phyloP scores from a whole-genome alignment of 495 filamentous ascomycete genomes.

The Penicillium odoratum region DNA sequence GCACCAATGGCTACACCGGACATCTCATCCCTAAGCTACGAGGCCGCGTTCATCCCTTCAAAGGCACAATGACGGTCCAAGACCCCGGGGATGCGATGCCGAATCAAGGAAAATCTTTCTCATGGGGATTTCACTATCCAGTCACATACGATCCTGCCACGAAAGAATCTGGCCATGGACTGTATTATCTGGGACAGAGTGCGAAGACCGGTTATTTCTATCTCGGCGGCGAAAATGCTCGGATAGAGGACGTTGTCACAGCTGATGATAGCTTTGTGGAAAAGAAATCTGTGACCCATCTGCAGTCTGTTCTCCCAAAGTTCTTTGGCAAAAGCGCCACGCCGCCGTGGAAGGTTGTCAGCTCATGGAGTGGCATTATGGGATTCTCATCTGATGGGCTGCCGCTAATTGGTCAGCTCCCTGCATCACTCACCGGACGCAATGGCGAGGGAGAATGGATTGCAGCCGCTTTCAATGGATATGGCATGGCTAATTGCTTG shows the following conservation, averaged over 20 bases:
- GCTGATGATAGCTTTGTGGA: conserved; percentile 53
- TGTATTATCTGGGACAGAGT: conserved; percentile 79
- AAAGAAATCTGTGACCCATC: conserved; percentile 26
- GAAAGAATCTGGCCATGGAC: conserved; percentile 54
- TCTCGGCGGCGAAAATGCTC: conserved; percentile 59
- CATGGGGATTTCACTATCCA: conserved; percentile 39
- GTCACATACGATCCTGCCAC: conserved; percentile 18
- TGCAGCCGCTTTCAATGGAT: conserved; percentile 67
- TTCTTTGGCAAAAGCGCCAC: conserved; percentile 43
- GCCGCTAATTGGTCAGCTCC: conserved; percentile 72
- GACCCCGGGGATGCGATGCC: conserved; percentile 44
- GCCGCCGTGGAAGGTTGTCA: conserved; percentile 30
- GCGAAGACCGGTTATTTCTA: conserved; percentile 45
- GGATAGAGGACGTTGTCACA: conserved; percentile 57
- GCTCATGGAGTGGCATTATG: conserved; percentile 83
- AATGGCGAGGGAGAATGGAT: conserved; percentile 50
- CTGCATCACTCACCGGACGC: conserved; percentile 43
- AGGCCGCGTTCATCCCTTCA: conserved; percentile 74
- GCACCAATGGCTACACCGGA: conserved; percentile 78
- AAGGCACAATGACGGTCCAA: conserved; percentile 72
- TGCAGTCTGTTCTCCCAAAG: conserved; percentile 23
- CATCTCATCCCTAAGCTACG: conserved; percentile 67
- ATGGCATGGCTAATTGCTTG: conserved; percentile 80
- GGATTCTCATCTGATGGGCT: conserved; percentile 67
- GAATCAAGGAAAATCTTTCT: conserved; percentile 24